Evolutionary conservation across 2,329 filamentous ascomycete genomes (phyloP), one percentile per base, ranked within the genome.

Genomic region (Venturia pyrina): DNA sequence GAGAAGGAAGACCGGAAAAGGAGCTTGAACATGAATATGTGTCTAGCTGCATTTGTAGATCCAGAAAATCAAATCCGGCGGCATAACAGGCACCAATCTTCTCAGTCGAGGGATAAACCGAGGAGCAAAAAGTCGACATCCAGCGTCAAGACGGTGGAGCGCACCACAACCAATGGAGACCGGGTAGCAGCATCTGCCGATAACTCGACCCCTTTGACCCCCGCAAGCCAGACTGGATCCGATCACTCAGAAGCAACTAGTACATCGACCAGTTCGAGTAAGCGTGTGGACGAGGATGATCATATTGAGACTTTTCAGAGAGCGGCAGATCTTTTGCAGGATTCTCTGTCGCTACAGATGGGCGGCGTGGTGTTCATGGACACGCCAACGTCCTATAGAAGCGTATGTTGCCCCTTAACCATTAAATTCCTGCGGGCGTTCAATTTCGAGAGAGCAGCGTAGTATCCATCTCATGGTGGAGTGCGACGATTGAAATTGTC

Each of bases 301-400:
- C 76, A 78, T 67, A 70, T 74, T 1, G 76, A 78, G 67, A 78
- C 78, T 2, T 82, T 83, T 65, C 72, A 74, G 15, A 75, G 81
- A 28, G 82, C 82, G 1, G 80, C 81, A 0, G 76, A 79, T 40
- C 68, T 83, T 0, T 72, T 84, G 3, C 76, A 78, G 1, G 76
- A 82, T 66, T 79, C 80, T n/a, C 72, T 83, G 11, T 77, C 78
- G 48, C 57, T 81, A 6, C 73, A 72, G 24, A 73, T 74, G 10
- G 78, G 80, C 4, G 81, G 80, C 1, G 79, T 82, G 15, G 71
- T 78, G 1, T 79, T 79, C 65, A 67, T 80, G 21, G 78, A 79
- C 67, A 75, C 72, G 1, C 68, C 66, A 41, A 68, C 68, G 32
- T 56, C 63, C 5, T 65, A 65, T 32, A 50, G 63, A 48, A 37